Evolutionary conservation across 208 protist genomes (phyloP).

Genomic region (Trypanosoma brucei): DNA sequence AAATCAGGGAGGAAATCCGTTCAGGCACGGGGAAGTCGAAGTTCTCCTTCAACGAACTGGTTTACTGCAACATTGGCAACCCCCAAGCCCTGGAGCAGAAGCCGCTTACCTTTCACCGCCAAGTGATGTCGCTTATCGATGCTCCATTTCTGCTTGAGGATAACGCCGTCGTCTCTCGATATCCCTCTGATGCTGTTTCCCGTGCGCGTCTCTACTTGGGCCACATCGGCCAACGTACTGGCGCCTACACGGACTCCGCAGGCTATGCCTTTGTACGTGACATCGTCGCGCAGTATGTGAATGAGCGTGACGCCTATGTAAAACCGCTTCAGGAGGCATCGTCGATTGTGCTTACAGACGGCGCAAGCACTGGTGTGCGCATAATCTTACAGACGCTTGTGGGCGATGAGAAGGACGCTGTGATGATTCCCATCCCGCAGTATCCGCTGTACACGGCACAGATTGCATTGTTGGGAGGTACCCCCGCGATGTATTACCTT

Average conservation of each 20-base stretch:
- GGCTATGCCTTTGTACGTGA: constrained; percentile 85
- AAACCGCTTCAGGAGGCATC: constrained; percentile 27
- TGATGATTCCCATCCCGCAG: constrained; percentile 98
- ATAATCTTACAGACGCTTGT: constrained; percentile 83
- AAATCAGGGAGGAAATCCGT: constrained; percentile 69
- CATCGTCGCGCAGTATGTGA: constrained; percentile 93
- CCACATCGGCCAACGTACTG: constrained; percentile 60
- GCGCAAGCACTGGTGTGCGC: constrained; percentile 93
- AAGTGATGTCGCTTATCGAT: constrained; percentile 88
- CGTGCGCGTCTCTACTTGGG: constrained; percentile 79
- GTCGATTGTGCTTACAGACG: constrained; percentile 95
- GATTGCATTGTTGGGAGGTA: constrained; percentile 92
- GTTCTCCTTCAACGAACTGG: constrained; percentile 80
- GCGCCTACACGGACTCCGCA: constrained; percentile 96
- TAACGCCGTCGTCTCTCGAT: constrained; percentile 34
- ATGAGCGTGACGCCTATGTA: constrained; percentile 84
- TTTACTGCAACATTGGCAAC: constrained; percentile 99
- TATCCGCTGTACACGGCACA: constrained; percentile 99
- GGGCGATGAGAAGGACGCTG: constrained; percentile 53
- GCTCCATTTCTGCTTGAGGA: constrained; percentile 69
- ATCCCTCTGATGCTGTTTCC: constrained; percentile 86
- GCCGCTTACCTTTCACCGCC: constrained; percentile 95
- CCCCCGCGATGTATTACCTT: constrained; percentile 92
- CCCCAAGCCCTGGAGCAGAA: constrained; percentile 95
- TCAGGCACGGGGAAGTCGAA: constrained; percentile 20